These are phyloP conservation scores for Astrocystis sublimbata DNA, from an alignment of 495 filamentous ascomycete species.

Conservation along the genomic window DNA sequence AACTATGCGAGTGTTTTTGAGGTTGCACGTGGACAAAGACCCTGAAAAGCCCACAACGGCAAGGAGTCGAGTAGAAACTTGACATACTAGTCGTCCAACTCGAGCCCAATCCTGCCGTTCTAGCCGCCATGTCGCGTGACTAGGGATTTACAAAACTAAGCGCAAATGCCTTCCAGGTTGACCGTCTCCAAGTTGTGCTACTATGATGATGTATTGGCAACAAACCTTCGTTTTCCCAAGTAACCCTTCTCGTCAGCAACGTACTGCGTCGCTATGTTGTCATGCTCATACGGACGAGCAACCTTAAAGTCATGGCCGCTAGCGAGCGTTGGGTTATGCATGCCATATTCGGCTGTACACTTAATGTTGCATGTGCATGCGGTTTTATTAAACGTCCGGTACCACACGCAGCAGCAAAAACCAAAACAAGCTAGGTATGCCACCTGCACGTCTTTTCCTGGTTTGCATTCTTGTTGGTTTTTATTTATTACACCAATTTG, in stretches of 20 bases:
- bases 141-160: neutral
- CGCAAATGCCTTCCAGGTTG: neutral
- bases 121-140: neutral
- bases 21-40: constrained; percentile 1
- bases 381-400: constrained; percentile 12
- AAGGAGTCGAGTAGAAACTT: neutral
- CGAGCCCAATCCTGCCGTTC: neutral
- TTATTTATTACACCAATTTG: constrained; percentile 10
- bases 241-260: neutral
- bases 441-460: constrained; percentile 1
- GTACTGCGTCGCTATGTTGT: neutral
- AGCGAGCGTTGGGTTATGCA: constrained; percentile 16
- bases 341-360: constrained; percentile 18
- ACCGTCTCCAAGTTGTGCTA: neutral
- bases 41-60: constrained; percentile 9
- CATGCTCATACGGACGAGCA: constrained; percentile 11
- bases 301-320: constrained; percentile 16
- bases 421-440: constrained; percentile 1
- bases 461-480: neutral
- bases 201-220: too few species aligned
- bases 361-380: constrained; percentile 14
- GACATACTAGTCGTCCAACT: neutral
- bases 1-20: neutral
- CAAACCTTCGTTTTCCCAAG: neutral
- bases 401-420: neutral